These are phyloP conservation scores for Ophiostoma angusticollis DNA, from an alignment of 2,329 filamentous ascomycete species.

Conservation along the genomic window DNA sequence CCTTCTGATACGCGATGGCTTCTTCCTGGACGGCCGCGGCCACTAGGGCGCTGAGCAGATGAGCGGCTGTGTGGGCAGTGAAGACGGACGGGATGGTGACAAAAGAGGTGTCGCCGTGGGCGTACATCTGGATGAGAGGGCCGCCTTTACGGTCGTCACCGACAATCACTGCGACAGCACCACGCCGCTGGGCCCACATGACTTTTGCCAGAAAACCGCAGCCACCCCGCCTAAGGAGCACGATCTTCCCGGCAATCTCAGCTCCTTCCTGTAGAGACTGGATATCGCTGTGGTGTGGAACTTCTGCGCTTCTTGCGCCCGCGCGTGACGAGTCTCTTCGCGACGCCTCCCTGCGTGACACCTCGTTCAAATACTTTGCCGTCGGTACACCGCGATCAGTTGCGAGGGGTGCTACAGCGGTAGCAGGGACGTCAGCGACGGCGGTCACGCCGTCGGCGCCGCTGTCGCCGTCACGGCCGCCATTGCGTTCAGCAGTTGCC, in stretches of 20 bases:
- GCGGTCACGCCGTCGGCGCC: not conserved
- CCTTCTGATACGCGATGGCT: not conserved
- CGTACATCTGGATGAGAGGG: constrained; percentile 92
- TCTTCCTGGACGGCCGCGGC: constrained; percentile 5
- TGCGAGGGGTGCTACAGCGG: not conserved
- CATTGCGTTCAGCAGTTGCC: not conserved
- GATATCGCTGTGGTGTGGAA: constrained; percentile 62
- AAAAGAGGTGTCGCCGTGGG: constrained; percentile 90
- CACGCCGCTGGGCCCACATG: constrained; percentile 88
- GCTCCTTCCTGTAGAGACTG: constrained; percentile 83
- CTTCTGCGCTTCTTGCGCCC: not conserved
- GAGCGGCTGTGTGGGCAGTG: constrained; percentile 87
- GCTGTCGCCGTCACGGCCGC: not conserved
- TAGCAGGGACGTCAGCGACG: not conserved
- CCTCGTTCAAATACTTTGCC: not conserved
- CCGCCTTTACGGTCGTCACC: constrained; percentile 86
- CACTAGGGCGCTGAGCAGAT: constrained; percentile 44
- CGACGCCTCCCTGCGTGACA: not conserved
- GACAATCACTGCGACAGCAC: constrained; percentile 80
- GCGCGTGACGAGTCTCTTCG: too few relatives aligned
- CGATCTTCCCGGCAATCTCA: constrained; percentile 87
- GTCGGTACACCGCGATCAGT: not conserved
- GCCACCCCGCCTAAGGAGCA: constrained; percentile 79
- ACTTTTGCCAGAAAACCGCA: constrained; percentile 96
- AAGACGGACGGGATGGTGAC: constrained; percentile 90